Conservation (phyloP, 148 eudicot species). For the Silene conica region DNA sequence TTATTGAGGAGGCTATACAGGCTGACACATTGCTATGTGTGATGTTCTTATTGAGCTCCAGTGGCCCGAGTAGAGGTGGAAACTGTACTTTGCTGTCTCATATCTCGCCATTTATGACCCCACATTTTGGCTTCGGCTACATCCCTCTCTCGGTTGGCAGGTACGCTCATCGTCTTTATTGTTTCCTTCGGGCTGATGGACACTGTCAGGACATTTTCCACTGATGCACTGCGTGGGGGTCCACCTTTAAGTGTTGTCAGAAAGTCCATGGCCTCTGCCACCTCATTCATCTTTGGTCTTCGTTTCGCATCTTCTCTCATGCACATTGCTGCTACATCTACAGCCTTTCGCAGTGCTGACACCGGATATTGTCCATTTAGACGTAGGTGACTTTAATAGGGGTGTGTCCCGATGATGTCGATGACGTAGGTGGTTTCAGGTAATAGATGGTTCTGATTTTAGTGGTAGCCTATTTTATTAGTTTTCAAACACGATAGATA, state of each 20-base stretch:
- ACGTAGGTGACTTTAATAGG: too few relatives aligned
- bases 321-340: constrained; percentile 67
- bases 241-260: constrained; percentile 34
- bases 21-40: neutral
- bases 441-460: too few relatives aligned
- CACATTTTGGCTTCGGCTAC: constrained; percentile 79
- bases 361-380: constrained; percentile 46
- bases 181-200: constrained; percentile 9
- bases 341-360: constrained; percentile 32
- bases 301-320: constrained; percentile 36
- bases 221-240: constrained; percentile 18
- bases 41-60: constrained; percentile 8
- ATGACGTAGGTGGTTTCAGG: too few relatives aligned
- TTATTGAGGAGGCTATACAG: neutral
- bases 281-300: constrained; percentile 55
- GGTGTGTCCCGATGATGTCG: too few relatives aligned
- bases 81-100: constrained; percentile 32
- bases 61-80: constrained; percentile 18
- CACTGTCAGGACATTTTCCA: neutral
- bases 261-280: constrained; percentile 47
- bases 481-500: too few relatives aligned
- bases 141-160: constrained; percentile 46
- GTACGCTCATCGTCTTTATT: constrained; percentile 18
- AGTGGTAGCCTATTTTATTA: too few relatives aligned
- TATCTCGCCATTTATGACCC: constrained; percentile 67